phyloP scores from a whole-genome alignment of 495 filamentous ascomycete genomes.

The Alectoria sarmentosa region DNA sequence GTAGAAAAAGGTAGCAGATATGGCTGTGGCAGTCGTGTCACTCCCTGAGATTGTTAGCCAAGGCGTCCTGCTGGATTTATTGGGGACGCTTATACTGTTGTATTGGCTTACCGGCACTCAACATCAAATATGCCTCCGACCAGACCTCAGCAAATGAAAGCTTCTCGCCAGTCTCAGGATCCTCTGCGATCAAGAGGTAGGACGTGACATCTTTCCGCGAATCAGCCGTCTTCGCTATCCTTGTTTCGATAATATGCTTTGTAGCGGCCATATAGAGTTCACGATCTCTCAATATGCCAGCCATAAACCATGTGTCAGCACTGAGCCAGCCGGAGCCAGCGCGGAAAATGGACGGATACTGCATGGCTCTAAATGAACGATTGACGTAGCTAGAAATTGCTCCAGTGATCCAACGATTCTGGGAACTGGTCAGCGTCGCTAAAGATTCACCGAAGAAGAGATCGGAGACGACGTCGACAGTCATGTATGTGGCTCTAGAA shows the following conservation, averaged over 20 bases:
- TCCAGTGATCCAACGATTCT: slow-evolving; percentile 26
- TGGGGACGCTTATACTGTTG: neutral
- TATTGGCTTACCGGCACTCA: slow-evolving; percentile 32
- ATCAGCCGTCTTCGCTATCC: slow-evolving; percentile 44
- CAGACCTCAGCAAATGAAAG: slow-evolving; percentile 61
- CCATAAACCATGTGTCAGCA: neutral
- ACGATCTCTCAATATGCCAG: no score
- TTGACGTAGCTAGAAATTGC: slow-evolving; percentile 19
- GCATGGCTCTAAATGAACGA: no score
- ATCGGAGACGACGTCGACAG: slow-evolving; percentile 30
- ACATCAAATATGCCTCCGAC: slow-evolving; percentile 62
- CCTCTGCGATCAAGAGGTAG: slow-evolving; percentile 50
- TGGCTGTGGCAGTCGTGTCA: slow-evolving; percentile 52
- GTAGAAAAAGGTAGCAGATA: slow-evolving; percentile 57
- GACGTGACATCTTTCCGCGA: slow-evolving; percentile 56
- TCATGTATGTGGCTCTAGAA: slow-evolving; percentile 14
- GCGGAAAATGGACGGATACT: no score
- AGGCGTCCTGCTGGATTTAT: no score
- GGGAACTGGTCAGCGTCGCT: slow-evolving; percentile 10
- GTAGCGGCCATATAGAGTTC: no score
- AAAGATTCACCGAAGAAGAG: slow-evolving; percentile 27
- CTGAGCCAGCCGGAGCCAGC: no score
- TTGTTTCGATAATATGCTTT: no score
- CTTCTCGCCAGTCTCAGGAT: slow-evolving; percentile 54
- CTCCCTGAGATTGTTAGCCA: slow-evolving; percentile 35